These are phyloP conservation scores for Hyaloscypha bicolor DNA, from an alignment of 495 filamentous ascomycete genomes.

Conservation along the genomic window DNA sequence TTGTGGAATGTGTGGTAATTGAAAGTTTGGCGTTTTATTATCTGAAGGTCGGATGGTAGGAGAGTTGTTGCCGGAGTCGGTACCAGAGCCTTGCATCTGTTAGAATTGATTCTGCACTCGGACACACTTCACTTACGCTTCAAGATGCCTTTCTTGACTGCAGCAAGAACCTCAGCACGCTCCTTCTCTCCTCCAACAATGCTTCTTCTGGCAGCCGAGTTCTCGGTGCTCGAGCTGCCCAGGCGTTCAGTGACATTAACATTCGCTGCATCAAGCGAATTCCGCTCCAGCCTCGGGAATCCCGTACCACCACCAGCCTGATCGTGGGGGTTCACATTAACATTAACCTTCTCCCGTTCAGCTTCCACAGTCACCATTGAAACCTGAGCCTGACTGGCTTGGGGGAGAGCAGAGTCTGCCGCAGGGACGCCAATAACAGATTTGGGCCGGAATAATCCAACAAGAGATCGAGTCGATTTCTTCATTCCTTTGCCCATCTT, in stretches of 20 bases:
- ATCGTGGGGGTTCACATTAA: constrained; percentile 70
- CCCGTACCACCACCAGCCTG: constrained; percentile 75
- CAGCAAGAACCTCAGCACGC: constrained; percentile 85
- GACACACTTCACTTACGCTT: constrained; percentile 69
- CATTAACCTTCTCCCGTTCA: constrained; percentile 81
- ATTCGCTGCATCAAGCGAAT: constrained; percentile 66
- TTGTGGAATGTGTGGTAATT: constrained; percentile 55
- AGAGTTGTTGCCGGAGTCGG: constrained; percentile 67
- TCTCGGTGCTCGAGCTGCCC: constrained; percentile 58
- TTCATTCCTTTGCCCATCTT: constrained; percentile 99
- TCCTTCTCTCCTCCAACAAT: constrained; percentile 90
- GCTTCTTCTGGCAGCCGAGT: constrained; percentile 71
- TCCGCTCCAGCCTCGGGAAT: constrained; percentile 84
- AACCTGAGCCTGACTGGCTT: constrained; percentile 74
- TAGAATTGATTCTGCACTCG: constrained; percentile 6
- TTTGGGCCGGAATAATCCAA: constrained; percentile 94
- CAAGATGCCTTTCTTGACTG: constrained; percentile 90
- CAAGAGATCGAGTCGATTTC: constrained; percentile 84
- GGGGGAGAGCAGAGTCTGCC: constrained; percentile 64
- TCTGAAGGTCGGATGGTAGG: constrained; percentile 64
- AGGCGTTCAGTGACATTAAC: constrained; percentile 43
- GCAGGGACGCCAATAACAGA: constrained; percentile 78
- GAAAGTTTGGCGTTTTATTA: constrained; percentile 47
- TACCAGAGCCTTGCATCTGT: constrained; percentile 50
- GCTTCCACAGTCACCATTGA: constrained; percentile 97